These are phyloP conservation scores for Sporisorium sorghi DNA, from an alignment of 1,284 basidiomycete species.

Conservation along the genomic window DNA sequence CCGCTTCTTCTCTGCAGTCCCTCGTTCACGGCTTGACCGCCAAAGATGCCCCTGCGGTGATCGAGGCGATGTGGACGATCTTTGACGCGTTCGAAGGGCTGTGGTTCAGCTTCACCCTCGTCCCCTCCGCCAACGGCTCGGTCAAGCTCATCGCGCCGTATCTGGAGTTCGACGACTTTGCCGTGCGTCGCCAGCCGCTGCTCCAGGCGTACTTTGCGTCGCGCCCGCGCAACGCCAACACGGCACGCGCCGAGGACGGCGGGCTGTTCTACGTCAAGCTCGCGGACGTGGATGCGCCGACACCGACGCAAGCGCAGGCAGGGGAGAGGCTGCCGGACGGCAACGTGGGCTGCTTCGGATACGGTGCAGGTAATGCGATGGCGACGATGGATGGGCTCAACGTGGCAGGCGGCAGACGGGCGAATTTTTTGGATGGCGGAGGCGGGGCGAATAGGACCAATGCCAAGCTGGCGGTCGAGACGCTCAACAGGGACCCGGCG, in stretches of 20 bases:
- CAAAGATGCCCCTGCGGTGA: slow-evolving; percentile 8
- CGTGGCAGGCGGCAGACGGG: slow-evolving; percentile 48
- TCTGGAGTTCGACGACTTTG: slow-evolving; percentile 58
- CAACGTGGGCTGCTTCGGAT: slow-evolving; percentile 59
- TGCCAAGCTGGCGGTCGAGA: slow-evolving; percentile 55
- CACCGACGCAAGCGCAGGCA: slow-evolving; percentile 2
- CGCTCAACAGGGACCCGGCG: slow-evolving; percentile 48
- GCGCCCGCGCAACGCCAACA: slow-evolving; percentile 36
- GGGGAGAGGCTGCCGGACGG: slow-evolving; percentile 29
- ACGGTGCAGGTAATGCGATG: slow-evolving; percentile 62
- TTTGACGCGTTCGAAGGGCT: slow-evolving; percentile 51
- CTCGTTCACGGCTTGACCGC: slow-evolving; percentile 26
- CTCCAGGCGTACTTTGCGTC: slow-evolving; percentile 37
- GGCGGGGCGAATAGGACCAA: slow-evolving; percentile 55
- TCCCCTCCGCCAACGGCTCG: background rate
- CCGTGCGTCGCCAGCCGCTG: slow-evolving; percentile 39
- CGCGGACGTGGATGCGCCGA: slow-evolving; percentile 28
- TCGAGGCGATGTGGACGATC: slow-evolving; percentile 38
- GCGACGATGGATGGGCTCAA: slow-evolving; percentile 59
- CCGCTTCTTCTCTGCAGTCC: background rate
- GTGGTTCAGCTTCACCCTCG: slow-evolving; percentile 53
- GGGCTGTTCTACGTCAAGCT: slow-evolving; percentile 59
- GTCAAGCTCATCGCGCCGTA: slow-evolving; percentile 23
- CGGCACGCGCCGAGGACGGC: slow-evolving; percentile 49
- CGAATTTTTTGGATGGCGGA: slow-evolving; percentile 62